Base-by-base conservation (phyloP, 1,284 basidiomycete genomes). In the Heterobasidion irregulare region DNA sequence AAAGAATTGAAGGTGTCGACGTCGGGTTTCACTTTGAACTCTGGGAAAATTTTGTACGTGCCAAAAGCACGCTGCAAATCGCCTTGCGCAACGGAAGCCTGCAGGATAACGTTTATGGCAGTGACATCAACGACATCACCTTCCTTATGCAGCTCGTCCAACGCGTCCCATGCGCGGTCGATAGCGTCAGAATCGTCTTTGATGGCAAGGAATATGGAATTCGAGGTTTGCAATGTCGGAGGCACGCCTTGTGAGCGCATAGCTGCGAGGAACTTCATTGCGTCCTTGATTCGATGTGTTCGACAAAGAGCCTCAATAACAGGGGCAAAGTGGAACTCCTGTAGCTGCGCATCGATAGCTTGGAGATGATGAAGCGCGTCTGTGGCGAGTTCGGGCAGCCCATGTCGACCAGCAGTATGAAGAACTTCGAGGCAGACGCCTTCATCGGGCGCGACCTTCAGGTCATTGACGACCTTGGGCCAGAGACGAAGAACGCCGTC, bases 21-120 rank as follows among this genome's bases (percentile, higher is more conserved):
- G 59, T 82, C 75, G 19, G 88, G 84, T 36, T 64, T 67, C 58
- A 85, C 70, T 18, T 69, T 73, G 56, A 90, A 79, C 33, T 83
- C 78, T 0, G 70, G 49, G 41, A 82, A 76, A 13, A 79, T 79
- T 60, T 84, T 82, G 75, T 91, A 92, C 8, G 84, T 82, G 6
- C 87, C 87, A 50, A 94, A 70, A 0, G 87, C 89, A 33, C 89
- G 85, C 59, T 87, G 84, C 8, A 94, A 68, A 66, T 93, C 91
- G 10, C 76, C 75, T 2, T 84, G 69, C n/a, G 67, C 63, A 43
- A 83, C 72, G 0, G 82, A 77, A 0, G 88, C 90, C 57, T 77
- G 73, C 55, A 94, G 72, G 56, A 93, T 65, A 34, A 80, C 75
- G 63, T 90, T 89, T 57, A 91, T 67, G 8, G 81, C 78, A 36